These are phyloP conservation scores for Arachis hypogaea DNA, from an alignment of 306 rosid species.

Conservation along the genomic window DNA sequence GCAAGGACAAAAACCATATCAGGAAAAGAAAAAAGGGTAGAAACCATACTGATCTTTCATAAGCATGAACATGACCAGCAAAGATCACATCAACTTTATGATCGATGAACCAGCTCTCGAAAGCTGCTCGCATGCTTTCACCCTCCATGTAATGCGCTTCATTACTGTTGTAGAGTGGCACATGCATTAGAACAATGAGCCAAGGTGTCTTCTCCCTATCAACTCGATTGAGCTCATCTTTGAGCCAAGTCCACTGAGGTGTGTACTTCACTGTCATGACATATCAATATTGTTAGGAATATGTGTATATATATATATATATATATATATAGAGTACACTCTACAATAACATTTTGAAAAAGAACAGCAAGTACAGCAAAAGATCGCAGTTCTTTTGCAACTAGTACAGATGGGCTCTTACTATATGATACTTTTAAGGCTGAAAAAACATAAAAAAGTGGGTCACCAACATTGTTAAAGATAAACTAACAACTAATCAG, in stretches of 20 bases:
- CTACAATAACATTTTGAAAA: constrained; percentile 11
- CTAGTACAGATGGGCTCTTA: constrained; percentile 19
- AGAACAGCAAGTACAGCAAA: constrained; percentile 28
- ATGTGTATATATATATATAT: neutral
- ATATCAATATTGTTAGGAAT: constrained; percentile 20
- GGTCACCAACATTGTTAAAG: constrained; percentile 29
- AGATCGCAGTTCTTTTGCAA: constrained; percentile 25
- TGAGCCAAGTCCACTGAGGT: constrained; percentile 79
- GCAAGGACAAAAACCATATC: constrained; percentile 7
- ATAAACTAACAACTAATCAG: constrained; percentile 32
- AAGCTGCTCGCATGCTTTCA: constrained; percentile 84
- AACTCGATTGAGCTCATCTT: constrained; percentile 67
- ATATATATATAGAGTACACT: constrained; percentile 1
- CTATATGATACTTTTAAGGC: constrained; percentile 8
- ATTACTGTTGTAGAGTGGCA: constrained; percentile 83
- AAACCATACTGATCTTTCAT: constrained; percentile 91
- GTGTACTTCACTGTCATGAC: constrained; percentile 80
- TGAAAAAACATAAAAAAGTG: constrained; percentile 28
- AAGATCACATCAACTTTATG: constrained; percentile 85
- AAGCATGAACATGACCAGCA: constrained; percentile 99
- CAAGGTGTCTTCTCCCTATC: constrained; percentile 95
- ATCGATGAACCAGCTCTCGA: constrained; percentile 79
- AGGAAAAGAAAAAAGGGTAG: constrained; percentile 2
- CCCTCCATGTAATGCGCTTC: constrained; percentile 92
- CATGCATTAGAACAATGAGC: constrained; percentile 94